Evolutionary conservation across 495 filamentous ascomycete genomes (phyloP).

Genomic region (Trypethelium eluteriae): DNA sequence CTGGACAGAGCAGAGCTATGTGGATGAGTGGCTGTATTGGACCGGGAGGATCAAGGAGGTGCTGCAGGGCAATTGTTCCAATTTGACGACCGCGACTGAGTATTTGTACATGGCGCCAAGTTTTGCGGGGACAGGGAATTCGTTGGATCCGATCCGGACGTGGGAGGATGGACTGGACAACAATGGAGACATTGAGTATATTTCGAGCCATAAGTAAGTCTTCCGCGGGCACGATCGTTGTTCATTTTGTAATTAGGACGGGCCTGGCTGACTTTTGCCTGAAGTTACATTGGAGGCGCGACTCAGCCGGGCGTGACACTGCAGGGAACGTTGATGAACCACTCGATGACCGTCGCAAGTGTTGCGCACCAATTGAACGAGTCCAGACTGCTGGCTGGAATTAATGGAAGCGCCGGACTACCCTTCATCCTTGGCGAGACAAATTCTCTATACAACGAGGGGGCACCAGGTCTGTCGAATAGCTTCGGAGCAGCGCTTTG

Average conservation of each 20-base stretch:
- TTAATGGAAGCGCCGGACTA: conserved; percentile 37
- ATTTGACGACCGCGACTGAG: conserved; percentile 36
- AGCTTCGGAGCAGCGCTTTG: conserved; percentile 65
- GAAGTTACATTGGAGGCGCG: conserved; percentile 59
- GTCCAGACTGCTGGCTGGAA: conserved; percentile 35
- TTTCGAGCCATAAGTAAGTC: conserved; percentile 58
- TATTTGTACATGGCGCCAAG: conserved; percentile 55
- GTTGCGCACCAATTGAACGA: conserved; percentile 44
- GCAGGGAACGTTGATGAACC: conserved; percentile 59
- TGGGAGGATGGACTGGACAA: conserved; percentile 48
- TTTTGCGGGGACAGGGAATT: conserved; percentile 50
- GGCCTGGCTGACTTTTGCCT: conserved; percentile 16
- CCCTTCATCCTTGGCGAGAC: conserved; percentile 60
- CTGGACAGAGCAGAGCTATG: conserved; percentile 53
- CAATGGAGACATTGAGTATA: conserved; percentile 46
- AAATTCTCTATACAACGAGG: conserved; percentile 59
- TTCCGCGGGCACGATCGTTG: neutral
- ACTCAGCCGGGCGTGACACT: conserved; percentile 56
- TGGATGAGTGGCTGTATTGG: conserved; percentile 54
- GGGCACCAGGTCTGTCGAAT: conserved; percentile 55
- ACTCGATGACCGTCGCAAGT: conserved; percentile 47
- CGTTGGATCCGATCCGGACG: conserved; percentile 43
- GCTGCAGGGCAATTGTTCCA: conserved; percentile 47
- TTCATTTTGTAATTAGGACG: neutral
- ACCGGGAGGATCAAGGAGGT: conserved; percentile 44